A percentile compares a stretch with the other conserved stretches of the same genome.
These are phyloP conservation scores for Globisporangium viniferum DNA, from an alignment of 352 stramenopile species.

Conservation along the genomic window DNA sequence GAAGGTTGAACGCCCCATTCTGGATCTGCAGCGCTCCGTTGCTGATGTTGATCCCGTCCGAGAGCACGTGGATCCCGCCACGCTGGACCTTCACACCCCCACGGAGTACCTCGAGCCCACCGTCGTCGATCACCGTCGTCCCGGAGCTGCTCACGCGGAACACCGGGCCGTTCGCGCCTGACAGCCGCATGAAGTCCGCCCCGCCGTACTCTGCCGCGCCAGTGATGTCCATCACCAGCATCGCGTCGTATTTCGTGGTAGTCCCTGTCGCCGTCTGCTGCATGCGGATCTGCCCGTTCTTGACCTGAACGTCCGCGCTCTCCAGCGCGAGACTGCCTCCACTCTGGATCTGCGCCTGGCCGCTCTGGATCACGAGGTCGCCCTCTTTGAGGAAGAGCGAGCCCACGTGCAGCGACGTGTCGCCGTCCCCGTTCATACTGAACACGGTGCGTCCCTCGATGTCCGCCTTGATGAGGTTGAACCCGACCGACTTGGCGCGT, in stretches of 20 bases:
- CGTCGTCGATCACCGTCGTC: slow-evolving; percentile 53
- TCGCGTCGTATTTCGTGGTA: slow-evolving; percentile 11
- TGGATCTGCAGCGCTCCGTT: slow-evolving; percentile 41
- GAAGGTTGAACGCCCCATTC: slow-evolving; percentile 38
- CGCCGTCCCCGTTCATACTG: slow-evolving; percentile 54
- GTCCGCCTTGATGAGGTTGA: slow-evolving; percentile 71
- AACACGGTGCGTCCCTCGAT: slow-evolving; percentile 44
- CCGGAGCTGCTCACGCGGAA: slow-evolving; percentile 51
- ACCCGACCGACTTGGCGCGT: slow-evolving; percentile 41
- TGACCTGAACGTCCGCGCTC: slow-evolving; percentile 33
- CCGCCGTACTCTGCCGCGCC: background rate
- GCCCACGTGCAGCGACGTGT: slow-evolving; percentile 39
- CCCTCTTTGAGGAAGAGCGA: slow-evolving; percentile 42
- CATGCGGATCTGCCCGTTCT: slow-evolving; percentile 41
- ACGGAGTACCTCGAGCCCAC: slow-evolving; percentile 54
- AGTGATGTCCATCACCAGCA: slow-evolving; percentile 38
- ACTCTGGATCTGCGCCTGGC: slow-evolving; percentile 31
- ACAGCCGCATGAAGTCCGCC: slow-evolving; percentile 52
- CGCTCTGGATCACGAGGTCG: slow-evolving; percentile 49
- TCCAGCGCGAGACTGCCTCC: slow-evolving; percentile 45
- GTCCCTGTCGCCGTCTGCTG: slow-evolving; percentile 17
- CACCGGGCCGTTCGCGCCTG: slow-evolving; percentile 31
- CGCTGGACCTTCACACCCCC: slow-evolving; percentile 55
- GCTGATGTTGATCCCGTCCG: slow-evolving; percentile 46
- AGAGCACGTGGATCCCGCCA: slow-evolving; percentile 56